Evolutionary conservation across 2,329 filamentous ascomycete genomes (phyloP), one percentile per base, ranked within the genome.

Genomic region (Colletotrichum salicis): DNA sequence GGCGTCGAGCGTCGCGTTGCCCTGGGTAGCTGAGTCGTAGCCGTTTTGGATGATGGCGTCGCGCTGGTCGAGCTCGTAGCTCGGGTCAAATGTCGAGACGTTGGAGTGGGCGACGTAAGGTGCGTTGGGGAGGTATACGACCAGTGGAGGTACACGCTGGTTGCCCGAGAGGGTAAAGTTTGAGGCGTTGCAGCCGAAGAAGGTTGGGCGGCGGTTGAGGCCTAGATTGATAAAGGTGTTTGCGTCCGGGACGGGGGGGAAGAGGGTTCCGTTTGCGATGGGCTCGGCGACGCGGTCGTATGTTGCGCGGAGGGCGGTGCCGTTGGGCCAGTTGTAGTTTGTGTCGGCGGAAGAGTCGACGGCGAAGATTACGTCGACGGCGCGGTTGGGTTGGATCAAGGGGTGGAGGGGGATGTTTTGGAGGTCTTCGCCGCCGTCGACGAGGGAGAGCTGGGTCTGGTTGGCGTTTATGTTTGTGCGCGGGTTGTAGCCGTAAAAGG

Each of bases 61-160:
- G 74, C 96, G 93, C 82, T 94, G 82, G 1, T 79, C 81, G 76
- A 89, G 82, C 45, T 88, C 86, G 86, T 95, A 94, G 52, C 82
- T 81, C 48, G 90, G 85, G 72, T 90, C 86, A 80, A 93, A 96
- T 60, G 96, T 98, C 2, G 92, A 93, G 7, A 92, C 87, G 84
- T 98, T 98, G 80, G 91, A 93, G 74, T 87, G 83, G 79, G 88
- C 89, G 58, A 91, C 88, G 83, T 97, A 97, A 1, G 95, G 95
- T 27, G 91, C 87, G 79, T 96, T 96, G 72, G 96, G 94, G 57
- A 98, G 81, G 84, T 99, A 99, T 74, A 97, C 93, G 73, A 97
- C 85, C 1, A 97, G 82, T 0, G 95, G 94, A 0, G 88, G 82
- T 72, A 88, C 87, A 2, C 82, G 84, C 68, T 73, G 70, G 51